Evolutionary conservation across 2,329 filamentous ascomycete species (phyloP).

Genomic region (Colletotrichum costaricense): DNA sequence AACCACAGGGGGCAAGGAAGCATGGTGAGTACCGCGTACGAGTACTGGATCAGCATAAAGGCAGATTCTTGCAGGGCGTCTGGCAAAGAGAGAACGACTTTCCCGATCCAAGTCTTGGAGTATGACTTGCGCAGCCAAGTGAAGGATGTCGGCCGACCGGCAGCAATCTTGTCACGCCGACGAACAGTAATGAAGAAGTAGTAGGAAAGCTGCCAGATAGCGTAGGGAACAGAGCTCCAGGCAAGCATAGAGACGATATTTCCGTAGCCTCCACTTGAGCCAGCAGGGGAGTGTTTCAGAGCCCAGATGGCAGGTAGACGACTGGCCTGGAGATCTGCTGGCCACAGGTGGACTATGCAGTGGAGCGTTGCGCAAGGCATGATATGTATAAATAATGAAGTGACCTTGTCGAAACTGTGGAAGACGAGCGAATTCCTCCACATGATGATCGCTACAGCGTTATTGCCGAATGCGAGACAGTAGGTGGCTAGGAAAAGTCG

Average conservation of each 20-base stretch:
- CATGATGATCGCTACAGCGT: constrained; percentile 97
- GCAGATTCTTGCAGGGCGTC: constrained; percentile 82
- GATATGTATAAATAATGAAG: constrained; percentile 98
- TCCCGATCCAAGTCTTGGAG: constrained; percentile 88
- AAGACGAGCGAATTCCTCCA: constrained; percentile 99
- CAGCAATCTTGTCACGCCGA: constrained; percentile 94
- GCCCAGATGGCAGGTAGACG: constrained; percentile 88
- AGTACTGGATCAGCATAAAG: constrained; percentile 97
- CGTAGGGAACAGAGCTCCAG: constrained; percentile 94
- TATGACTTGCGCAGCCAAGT: constrained; percentile 97
- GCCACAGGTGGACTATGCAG: constrained; percentile 86
- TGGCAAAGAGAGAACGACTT: constrained; percentile 83
- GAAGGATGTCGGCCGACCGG: constrained; percentile 94
- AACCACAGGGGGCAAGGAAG: constrained; percentile 96
- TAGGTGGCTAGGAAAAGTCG: constrained; percentile 92
- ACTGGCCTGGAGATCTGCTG: constrained; percentile 70
- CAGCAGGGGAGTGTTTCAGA: constrained; percentile 76
- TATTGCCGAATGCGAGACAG: constrained; percentile 95
- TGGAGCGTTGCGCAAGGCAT: constrained; percentile 97
- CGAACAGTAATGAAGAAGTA: constrained; percentile 96
- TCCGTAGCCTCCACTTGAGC: constrained; percentile 83
- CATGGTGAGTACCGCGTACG: constrained; percentile 92
- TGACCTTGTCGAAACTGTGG: constrained; percentile 98
- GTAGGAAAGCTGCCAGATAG: constrained; percentile 91
- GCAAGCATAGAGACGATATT: constrained; percentile 85